Base-by-base conservation (phyloP, 257 asterid species). In the Lantana camara region DNA sequence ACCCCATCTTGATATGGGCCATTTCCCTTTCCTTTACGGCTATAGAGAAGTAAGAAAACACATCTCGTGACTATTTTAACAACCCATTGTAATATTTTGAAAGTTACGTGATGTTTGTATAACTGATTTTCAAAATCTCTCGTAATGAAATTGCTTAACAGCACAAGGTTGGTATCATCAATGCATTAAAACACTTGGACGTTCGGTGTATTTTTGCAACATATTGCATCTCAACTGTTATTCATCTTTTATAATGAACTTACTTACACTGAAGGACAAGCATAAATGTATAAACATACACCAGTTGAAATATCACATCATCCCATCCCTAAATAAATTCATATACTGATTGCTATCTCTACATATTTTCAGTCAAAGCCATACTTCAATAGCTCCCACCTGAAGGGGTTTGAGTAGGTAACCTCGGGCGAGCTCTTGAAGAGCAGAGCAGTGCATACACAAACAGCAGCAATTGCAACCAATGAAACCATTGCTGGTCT, bases 401-500 rank as follows among this genome's bases (percentile, higher is more conserved):
- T 56, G 71, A 83, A 71, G 7, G 85, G 82, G 54, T 54, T 62
- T 0, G 76, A 70, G 53, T 29, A 68, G 22, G 63, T 62, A 5
- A 78, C 77, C 68, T 66, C 77, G 3, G 87, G 87, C 2, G 79
- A 75, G 72, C 74, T 81, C 45, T 78, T 81, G 72, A 77, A 81
- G 41, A 77, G 82, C 77, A 81, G 62, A 2, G 84, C 87, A 3
- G 83, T 77, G 52, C 87, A 81, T 14, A 81, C 87, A n/a, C 84
- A 78, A 34, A 78, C 84, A 5, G 84, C 84, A 0, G 84, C 87
- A 32, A 81, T 75, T 3, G 79, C 80, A 4, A 81, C 75, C 80
- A 81, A 46, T 7, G 87, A 81, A 9, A 81, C 64, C 87, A 81
- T 81, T 21, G 82, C 61, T 14, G 87, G 84, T 46, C 79, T 70